Conservation (phyloP, 352 stramenopile species). For the Pseudoperonospora humuli region DNA sequence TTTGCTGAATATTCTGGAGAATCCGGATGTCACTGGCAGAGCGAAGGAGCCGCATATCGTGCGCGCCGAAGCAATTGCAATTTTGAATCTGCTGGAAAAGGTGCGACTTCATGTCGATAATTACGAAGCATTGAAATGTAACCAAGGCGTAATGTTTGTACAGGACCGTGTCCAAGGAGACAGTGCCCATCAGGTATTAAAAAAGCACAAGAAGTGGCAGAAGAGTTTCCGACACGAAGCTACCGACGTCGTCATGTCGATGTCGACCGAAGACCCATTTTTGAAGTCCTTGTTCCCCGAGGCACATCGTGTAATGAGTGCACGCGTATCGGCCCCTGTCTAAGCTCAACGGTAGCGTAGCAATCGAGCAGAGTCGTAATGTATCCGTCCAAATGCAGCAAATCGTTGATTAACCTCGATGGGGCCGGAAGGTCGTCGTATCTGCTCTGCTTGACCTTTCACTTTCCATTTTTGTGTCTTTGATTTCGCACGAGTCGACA, state of each 20-base stretch:
- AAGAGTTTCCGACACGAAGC: slow-evolving; percentile 65
- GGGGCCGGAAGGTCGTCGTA: too few species aligned
- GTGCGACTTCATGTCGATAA: slow-evolving; percentile 13
- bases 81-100: slow-evolving; percentile 74
- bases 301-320: slow-evolving; percentile 54
- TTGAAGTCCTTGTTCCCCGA: slow-evolving; percentile 49
- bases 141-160: slow-evolving; percentile 1
- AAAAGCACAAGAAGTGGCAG: slow-evolving; percentile 86
- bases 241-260: slow-evolving; percentile 34
- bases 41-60: slow-evolving; percentile 56
- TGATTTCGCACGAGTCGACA: too few species aligned
- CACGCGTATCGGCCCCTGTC: slow-evolving; percentile 25
- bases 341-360: slow-evolving; percentile 20
- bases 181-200: slow-evolving; percentile 70
- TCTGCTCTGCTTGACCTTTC: too few species aligned
- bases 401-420: too few species aligned
- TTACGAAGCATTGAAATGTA: background rate
- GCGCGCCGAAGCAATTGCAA: slow-evolving; percentile 65
- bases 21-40: slow-evolving; percentile 38
- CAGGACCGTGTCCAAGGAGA: slow-evolving; percentile 61
- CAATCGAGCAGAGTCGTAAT: slow-evolving; percentile 1
- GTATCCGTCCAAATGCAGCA: too few species aligned
- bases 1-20: slow-evolving; percentile 70
- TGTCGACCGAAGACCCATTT: slow-evolving; percentile 63
- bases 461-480: too few species aligned